phyloP scores from a whole-genome alignment of 208 protist species.

The Jaenimonas drosophilae region DNA sequence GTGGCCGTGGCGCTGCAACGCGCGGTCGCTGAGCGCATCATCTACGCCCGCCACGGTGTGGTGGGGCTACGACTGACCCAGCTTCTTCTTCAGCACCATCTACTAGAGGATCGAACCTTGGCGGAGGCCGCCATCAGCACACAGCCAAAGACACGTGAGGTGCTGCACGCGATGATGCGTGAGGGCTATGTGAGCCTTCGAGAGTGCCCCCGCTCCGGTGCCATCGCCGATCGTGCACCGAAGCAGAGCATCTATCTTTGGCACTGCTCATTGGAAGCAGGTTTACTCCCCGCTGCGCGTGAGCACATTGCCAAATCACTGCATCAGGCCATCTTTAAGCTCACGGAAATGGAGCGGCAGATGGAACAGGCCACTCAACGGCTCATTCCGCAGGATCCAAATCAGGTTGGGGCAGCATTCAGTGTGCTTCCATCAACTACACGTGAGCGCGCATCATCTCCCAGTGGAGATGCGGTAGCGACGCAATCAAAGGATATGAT shows the following conservation, averaged over 20 bases:
- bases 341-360: constrained; percentile 7
- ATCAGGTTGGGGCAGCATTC: background rate
- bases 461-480: constrained; percentile 1
- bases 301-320: constrained; percentile 42
- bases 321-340: constrained; percentile 15
- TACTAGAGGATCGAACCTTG: constrained; percentile 68
- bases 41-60: constrained; percentile 68
- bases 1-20: constrained; percentile 31
- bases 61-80: constrained; percentile 73
- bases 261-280: too few species aligned
- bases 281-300: constrained; percentile 25
- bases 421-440: background rate
- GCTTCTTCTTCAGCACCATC: constrained; percentile 53
- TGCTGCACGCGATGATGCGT: constrained; percentile 62
- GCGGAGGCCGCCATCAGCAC: constrained; percentile 74
- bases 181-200: constrained; percentile 64
- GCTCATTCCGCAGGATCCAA: background rate
- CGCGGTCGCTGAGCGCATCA: constrained; percentile 46
- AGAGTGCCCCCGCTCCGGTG: constrained; percentile 43
- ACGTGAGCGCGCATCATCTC: background rate
- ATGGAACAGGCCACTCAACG: background rate
- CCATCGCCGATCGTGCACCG: constrained; percentile 27
- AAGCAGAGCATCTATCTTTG: constrained; percentile 64
- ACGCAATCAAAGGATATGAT: constrained; percentile 2
- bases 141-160: constrained; percentile 42